phyloP scores from a whole-genome alignment of 345 rosid species.

The Brassica cretica region DNA sequence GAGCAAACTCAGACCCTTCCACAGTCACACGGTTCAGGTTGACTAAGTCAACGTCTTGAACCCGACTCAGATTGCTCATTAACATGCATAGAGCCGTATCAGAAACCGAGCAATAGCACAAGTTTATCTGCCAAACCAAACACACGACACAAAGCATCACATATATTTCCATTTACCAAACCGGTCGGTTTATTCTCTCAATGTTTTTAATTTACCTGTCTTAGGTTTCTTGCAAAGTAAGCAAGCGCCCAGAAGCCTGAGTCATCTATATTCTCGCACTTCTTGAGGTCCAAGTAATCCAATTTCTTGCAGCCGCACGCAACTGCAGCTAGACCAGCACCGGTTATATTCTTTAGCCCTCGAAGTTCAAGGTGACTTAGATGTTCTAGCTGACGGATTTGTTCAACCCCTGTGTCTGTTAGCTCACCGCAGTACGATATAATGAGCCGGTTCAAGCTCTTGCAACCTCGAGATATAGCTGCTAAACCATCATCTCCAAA shows the following conservation, averaged over 20 bases:
- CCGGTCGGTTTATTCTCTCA: not conserved
- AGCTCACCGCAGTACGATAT: constrained; percentile 71
- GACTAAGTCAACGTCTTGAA: constrained; percentile 89
- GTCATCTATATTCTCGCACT: constrained; percentile 70
- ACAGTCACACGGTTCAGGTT: constrained; percentile 63
- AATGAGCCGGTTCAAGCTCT: constrained; percentile 70
- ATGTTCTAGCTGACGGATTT: constrained; percentile 53
- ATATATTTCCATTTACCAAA: not conserved
- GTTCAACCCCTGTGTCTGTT: constrained; percentile 64
- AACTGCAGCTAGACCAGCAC: constrained; percentile 63
- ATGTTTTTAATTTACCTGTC: constrained; percentile 58
- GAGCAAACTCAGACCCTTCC: constrained; percentile 79
- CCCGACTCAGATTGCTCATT: constrained; percentile 75
- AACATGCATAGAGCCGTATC: constrained; percentile 57
- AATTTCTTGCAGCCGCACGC: constrained; percentile 62
- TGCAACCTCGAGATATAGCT: constrained; percentile 71
- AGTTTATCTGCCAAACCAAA: constrained; percentile 70
- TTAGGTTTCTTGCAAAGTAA: constrained; percentile 60
- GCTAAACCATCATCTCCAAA: constrained; percentile 79
- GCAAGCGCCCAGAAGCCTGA: constrained; percentile 80
- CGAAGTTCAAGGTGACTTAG: constrained; percentile 75
- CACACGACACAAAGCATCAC: not conserved
- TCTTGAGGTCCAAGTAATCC: constrained; percentile 73
- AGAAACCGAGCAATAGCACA: constrained; percentile 60
- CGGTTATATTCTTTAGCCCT: constrained; percentile 56